Evolutionary conservation across 257 asterid species (phyloP).

Genomic region (Lycium ferocissimum): DNA sequence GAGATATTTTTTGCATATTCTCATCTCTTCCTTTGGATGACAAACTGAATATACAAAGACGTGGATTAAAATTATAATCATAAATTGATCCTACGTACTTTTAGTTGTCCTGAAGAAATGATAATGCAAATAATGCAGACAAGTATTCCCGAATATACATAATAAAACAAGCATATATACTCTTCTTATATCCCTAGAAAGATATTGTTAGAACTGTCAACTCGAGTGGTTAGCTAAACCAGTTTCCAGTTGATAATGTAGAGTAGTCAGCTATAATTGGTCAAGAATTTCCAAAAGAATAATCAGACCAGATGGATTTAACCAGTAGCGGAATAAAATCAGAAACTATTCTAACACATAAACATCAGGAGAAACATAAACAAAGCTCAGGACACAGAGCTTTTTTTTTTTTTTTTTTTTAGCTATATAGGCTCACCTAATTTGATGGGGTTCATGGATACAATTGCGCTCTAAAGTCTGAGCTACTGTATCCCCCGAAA

Average conservation of each 20-base stretch:
- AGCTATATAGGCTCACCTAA: neutral
- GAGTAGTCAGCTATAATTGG: neutral
- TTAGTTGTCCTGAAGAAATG: neutral
- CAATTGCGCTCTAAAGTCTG: conserved; percentile 19
- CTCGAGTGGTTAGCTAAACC: neutral
- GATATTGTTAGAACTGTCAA: neutral
- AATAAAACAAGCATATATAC: neutral
- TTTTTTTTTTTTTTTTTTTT: neutral
- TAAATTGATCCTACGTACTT: neutral
- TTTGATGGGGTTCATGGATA: neutral
- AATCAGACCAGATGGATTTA: neutral
- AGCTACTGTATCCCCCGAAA: neutral
- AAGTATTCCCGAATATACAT: neutral
- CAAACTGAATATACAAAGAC: conserved; percentile 8
- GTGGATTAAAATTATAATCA: neutral
- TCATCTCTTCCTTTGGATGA: conserved; percentile 4
- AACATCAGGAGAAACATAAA: neutral
- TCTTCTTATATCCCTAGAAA: neutral
- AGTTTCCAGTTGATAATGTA: neutral
- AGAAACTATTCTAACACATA: neutral
- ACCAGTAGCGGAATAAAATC: neutral
- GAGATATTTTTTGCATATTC: conserved; percentile 24
- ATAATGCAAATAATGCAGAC: neutral
- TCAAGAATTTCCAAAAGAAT: neutral
- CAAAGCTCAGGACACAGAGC: neutral